Percentiles rank a stretch among this genome's conserved stretches.
Conservation (phyloP, 768 basidiomycete genomes). For the Suillus lakei region DNA sequence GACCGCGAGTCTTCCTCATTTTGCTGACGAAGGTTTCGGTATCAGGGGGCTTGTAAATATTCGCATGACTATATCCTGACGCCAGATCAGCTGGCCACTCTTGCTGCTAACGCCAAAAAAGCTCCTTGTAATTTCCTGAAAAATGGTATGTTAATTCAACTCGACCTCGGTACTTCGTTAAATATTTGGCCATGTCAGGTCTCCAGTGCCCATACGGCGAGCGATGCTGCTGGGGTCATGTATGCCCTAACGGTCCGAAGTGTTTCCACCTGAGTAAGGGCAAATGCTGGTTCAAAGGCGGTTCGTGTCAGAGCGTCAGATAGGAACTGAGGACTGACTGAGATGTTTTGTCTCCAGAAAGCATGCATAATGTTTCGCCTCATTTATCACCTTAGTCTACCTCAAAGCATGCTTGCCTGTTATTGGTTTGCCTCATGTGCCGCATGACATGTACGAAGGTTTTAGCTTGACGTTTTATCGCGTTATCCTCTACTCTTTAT, state of each 20-base stretch:
- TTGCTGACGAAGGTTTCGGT: slow-evolving; percentile 18
- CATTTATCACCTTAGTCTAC: slow-evolving; percentile 19
- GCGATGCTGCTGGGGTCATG: slow-evolving; percentile 83
- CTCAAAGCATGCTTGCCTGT: slow-evolving; percentile 25
- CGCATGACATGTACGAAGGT: slow-evolving; percentile 29
- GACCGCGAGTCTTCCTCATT: background rate
- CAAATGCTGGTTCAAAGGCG: slow-evolving; percentile 88
- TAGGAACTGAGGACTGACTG: background rate
- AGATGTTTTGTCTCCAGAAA: slow-evolving; percentile 30
- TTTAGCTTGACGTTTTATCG: slow-evolving; percentile 13
- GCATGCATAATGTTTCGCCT: slow-evolving; percentile 41
- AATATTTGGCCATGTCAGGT: slow-evolving; percentile 44
- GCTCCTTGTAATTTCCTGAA: slow-evolving; percentile 87
- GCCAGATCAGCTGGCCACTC: slow-evolving; percentile 69
- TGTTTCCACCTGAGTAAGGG: slow-evolving; percentile 74
- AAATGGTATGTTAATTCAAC: slow-evolving; percentile 52
- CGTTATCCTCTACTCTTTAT: slow-evolving; percentile 8
- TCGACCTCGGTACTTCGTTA: slow-evolving; percentile 5
- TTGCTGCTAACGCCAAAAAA: slow-evolving; percentile 81
- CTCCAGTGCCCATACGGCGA: slow-evolving; percentile 77
- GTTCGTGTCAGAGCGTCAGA: slow-evolving; percentile 34
- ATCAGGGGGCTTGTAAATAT: slow-evolving; percentile 75
- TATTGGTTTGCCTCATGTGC: slow-evolving; percentile 26
- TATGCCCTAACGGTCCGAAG: slow-evolving; percentile 78
- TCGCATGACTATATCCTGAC: slow-evolving; percentile 81